Evolutionary conservation across 495 filamentous ascomycete species (phyloP), one percentile per base, ranked within the genome.

Genomic region (Thermothielavioides terrestris): DNA sequence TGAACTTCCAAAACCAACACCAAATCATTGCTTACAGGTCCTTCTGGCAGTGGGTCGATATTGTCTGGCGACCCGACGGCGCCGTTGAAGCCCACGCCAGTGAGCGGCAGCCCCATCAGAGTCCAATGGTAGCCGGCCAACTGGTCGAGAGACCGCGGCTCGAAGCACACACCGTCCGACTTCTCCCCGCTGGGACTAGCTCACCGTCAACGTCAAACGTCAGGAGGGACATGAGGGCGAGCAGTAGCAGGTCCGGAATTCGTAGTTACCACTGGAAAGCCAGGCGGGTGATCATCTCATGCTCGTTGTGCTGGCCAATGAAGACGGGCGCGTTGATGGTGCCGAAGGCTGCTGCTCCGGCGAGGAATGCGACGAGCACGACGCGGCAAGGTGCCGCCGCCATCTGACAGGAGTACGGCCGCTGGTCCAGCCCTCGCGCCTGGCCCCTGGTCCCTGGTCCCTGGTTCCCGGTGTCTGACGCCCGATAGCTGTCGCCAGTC

Each of bases 231-330:
- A n/a, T n/a, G n/a, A n/a, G n/a, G n/a, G n/a, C n/a, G n/a, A n/a
- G n/a, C n/a, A n/a, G n/a, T n/a, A n/a, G n/a, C n/a, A n/a, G n/a
- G n/a, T n/a, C n/a, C n/a, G n/a, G n/a, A n/a, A n/a, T n/a, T n/a
- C n/a, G n/a, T n/a, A n/a, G n/a, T n/a, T n/a, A n/a, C n/a, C 60
- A 63, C 42, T 60, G 60, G 37, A 63, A 61, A 1, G 60, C 60
- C 37, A 60, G 26, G n/a, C 60, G 57, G 6, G 60, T 63, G 39
- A 63, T 54, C 52, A 63, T 58, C 39, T 63, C 60, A 50, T 63
- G 60, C 46, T 63, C 60, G 38, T 63, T 63, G 49, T 63, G 57
- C 41, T 63, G 60, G 1, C 51, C 48, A 26, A 63, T 38, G 14
- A 63, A 12, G 1, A 42, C 22, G 12, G 59, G 59, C 27, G 46